Percentiles rank a stretch among this genome's conserved stretches.
Conservation (phyloP, 495 filamentous ascomycete species). For the Xylaria palmicola region DNA sequence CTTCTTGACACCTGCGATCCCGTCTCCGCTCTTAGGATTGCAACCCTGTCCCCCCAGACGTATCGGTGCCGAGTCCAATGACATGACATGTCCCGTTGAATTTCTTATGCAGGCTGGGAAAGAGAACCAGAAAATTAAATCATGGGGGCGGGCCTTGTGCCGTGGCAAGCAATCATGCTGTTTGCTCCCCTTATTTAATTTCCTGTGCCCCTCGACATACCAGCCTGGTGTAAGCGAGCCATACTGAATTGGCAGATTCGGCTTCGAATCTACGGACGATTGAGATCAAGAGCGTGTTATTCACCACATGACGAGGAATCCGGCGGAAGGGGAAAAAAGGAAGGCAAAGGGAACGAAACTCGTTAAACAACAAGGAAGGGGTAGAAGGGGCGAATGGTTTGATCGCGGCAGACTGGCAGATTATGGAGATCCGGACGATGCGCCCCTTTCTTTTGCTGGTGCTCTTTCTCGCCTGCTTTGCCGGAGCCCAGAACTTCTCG, state of each 20-base stretch:
- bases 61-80: slow-evolving; percentile 1
- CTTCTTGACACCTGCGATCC: neutral
- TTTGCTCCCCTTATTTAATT: neutral
- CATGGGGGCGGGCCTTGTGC: neutral
- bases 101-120: neutral
- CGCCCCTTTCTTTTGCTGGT: neutral
- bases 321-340: neutral
- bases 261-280: neutral
- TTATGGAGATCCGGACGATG: neutral
- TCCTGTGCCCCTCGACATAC: neutral
- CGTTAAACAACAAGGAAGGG: neutral
- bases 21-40: slow-evolving; percentile 6
- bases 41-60: neutral
- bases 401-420: neutral
- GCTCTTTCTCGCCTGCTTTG: neutral
- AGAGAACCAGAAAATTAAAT: neutral
- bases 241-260: neutral
- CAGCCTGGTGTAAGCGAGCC: neutral
- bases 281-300: neutral
- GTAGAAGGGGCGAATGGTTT: no score
- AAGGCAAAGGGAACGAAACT: neutral
- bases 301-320: neutral
- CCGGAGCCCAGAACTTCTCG: slow-evolving; percentile 19
- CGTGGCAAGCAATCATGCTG: neutral
- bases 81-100: neutral